Evolutionary conservation across 31 red algal species (phyloP), one percentile per base, ranked within the genome.

Genomic region (Bonnemaisonia californica): DNA sequence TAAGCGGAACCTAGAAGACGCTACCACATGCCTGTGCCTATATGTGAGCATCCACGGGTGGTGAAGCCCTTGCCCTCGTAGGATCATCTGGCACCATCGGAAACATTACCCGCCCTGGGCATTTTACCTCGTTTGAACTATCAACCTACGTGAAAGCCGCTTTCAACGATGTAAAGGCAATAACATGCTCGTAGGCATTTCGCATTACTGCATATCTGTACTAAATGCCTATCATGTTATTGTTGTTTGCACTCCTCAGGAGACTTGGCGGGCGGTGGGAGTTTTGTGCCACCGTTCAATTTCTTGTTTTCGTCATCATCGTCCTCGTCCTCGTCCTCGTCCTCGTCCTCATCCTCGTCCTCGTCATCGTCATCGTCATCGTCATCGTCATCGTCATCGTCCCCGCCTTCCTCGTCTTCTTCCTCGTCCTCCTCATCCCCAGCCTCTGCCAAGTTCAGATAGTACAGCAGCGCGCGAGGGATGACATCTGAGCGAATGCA

Each of bases 391-490:
- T 29, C 65, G 65, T 70, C 64, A 19, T 51, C 84, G 5, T 59
- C 67, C 1, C 24, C 24, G 8, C 62, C 81, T 21, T 88, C 78
- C 23, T 68, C 83, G 48, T 60, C 80, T 54, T 84, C 80, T 3
- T 33, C 28, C 24, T 75, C 67, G 19, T 69, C 80, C 23, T 69
- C 32, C 39, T 57, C 65, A 36, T 85, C 89, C 34, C 56, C 70
- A 4, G 61, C 11, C 36, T 41, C 33, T 5, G 71, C 82, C 28
- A 86, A 34, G 71, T 86, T 69, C 3, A 86, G 36, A 51, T 75
- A 94, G 61, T 81, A 94, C 72, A 77, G 42, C 22, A 94, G 37
- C 54, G 91, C 91, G 19, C 82, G 61, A 9, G 91, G 91, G 47
- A 94, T 88, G 2, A 94, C 54, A 7, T 94, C 91, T 4, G 76